phyloP scores from a whole-genome alignment of 2,329 filamentous ascomycete species.

The Dactylellina haptotyla region DNA sequence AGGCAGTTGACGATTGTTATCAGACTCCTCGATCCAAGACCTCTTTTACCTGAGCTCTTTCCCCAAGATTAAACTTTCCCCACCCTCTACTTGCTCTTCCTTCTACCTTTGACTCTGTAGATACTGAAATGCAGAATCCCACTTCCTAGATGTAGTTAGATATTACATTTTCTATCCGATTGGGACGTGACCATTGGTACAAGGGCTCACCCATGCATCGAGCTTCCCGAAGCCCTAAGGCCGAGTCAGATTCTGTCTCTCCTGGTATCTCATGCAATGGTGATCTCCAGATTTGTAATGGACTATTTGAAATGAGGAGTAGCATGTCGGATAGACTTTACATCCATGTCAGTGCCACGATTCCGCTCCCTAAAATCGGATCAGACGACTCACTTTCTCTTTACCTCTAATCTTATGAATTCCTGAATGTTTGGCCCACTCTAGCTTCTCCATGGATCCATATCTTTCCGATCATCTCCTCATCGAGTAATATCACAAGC shows the following conservation, averaged over 20 bases:
- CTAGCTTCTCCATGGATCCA: not conserved
- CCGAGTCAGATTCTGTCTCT: not conserved
- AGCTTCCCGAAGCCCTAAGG: not conserved
- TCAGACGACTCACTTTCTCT: not conserved
- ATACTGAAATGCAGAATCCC: too few relatives aligned
- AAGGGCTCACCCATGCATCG: too few relatives aligned
- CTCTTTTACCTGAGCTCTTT: not conserved
- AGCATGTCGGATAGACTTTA: too few relatives aligned
- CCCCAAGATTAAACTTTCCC: too few relatives aligned
- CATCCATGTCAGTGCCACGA: not conserved
- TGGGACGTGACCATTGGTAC: too few relatives aligned
- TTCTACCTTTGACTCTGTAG: too few relatives aligned
- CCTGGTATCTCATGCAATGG: not conserved
- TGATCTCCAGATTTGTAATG: not conserved
- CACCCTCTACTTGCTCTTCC: too few relatives aligned
- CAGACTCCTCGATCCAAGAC: not conserved
- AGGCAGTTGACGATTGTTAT: too few relatives aligned
- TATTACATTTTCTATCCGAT: too few relatives aligned
- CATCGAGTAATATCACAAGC: not conserved
- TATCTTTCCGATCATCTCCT: constrained; percentile 16
- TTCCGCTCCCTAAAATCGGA: not conserved
- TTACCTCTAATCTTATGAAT: not conserved
- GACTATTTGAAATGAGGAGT: too few relatives aligned
- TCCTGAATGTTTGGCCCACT: too few relatives aligned
- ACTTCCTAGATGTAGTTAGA: too few relatives aligned